Evolutionary conservation across 2,329 filamentous ascomycete genomes (phyloP), one percentile per base, ranked within the genome.

Genomic region (Penicillium expansum): DNA sequence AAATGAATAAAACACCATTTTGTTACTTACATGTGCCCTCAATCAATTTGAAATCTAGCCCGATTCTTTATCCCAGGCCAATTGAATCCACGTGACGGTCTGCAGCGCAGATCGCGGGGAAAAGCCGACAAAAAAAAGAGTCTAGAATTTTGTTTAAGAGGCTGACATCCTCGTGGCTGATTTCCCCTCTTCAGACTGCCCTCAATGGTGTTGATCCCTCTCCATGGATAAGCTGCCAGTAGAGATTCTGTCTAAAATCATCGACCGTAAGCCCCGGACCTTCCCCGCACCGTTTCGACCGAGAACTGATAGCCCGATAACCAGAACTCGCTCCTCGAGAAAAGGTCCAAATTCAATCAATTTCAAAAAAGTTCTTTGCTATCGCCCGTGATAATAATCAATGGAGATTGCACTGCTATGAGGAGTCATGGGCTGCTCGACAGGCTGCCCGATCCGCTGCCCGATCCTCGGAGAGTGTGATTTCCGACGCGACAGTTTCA

Each of bases 331-430:
- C 84, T n/a, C 81, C 86, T 16, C 67, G 71, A 41, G 84, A 91
- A 61, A 81, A 92, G 58, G 83, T 88, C 56, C 80, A 74, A 54
- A 77, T 93, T 33, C 90, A 92, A 74, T 80, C 83, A 20, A 84
- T 91, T 13, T 93, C 86, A 27, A 84, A 80, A 61, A 81, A 80
- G 43, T 83, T 93, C 57, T 81, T 87, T 29, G 74, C 78, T 30
- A 78, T 94, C 41, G 87, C 85, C 38, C 86, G 91, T 55, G 91
- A 96, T 69, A 83, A 89, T 65, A 82, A 80, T 38, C 78, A 93
- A 35, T 97, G 92, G 92, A 88, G 88, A 60, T 76, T 81, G 3
- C 81, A 87, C 69, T 92, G 89, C 71, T 91, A 94, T 71, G 80
- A 86, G 35, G 79, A 86, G 56, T 93, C 90, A 16, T 87, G 87